Base-by-base conservation (phyloP, 192 early-diverging fungal species). In the Nowakowskiella sp. region DNA sequence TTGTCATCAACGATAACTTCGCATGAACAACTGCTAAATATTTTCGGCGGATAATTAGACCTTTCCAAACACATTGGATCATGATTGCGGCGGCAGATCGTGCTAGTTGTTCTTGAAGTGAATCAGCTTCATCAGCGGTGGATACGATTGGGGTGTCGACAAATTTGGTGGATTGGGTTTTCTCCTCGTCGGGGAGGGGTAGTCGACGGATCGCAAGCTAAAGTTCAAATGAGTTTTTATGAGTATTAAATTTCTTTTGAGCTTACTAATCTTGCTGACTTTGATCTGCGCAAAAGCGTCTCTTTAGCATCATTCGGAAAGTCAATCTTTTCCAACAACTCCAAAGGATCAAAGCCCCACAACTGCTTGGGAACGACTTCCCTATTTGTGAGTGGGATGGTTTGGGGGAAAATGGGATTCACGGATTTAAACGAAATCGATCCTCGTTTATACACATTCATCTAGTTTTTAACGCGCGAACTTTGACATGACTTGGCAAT, bases 291-390 rank as follows among this genome's bases (percentile, higher is more conserved):
- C 13, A 52, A 51, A n/a, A 13, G 9, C 13, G 13, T 10, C 34
- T 47, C 47, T 27, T 13, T 10, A 13, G 65, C 48, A 44, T 79
- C 77, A 47, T 79, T 79, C 22, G 77, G 77, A 63, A 79, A 79
- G 31, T 71, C 69, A 24, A 71, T 61, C 10, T 55, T 61, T 46
- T 47, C 55, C 4, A 79, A 47, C 30, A 79, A 44, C 22, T 71
- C 71, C 0, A 64, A 21, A n/a, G 77, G 77, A 49, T 79, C 73
- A 43, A 79, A 79, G 5, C 77, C 77, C 63, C 70, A 76, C 28
- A 71, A 36, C 31, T 72, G 76, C 21, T 65, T 62, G 6, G 47
- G 4, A 31, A 52, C 49, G 44, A 53, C 25, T 58, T 54, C 29
- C 42, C 13, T 6, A 39, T 49, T 63, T 42, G 10, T n/a, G n/a